Base-by-base conservation (phyloP, 2,329 filamentous ascomycete species). In the Rugonectria rugulosa region DNA sequence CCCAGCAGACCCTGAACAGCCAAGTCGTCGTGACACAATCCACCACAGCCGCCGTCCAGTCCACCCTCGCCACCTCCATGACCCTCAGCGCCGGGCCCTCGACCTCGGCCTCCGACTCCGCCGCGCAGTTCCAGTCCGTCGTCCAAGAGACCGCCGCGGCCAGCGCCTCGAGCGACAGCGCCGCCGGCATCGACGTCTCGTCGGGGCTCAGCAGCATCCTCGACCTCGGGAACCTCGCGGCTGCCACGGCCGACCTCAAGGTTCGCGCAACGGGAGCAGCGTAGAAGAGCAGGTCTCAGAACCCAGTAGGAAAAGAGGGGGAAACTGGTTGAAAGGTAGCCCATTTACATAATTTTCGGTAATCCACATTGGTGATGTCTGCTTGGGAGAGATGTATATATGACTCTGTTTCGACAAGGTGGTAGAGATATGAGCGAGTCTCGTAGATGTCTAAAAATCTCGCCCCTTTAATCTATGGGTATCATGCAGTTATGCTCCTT, bases 191-290 rank as follows among this genome's bases (percentile, higher is more conserved):
- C 53, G 70, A 79, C 56, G 55, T 79, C 8, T 75, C 71, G 26
- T 53, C 80, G 54, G 72, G 68, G 6, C 68, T 82, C 42, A 76
- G 70, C 61, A 81, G 75, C 53, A 66, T 72, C 40, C 66, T 82
- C 36, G 71, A 77, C 44, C 67, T 82, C 10, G 80, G 79, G 24
- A 80, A 75, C 51, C 65, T 81, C 43, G 63, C 19, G 14, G 40
- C 40, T 3, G 58, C 57, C 29, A 55, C 56, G 6, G 31, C 43
- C 6, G 55, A 41, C 3, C 45, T 65, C 20, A 54, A 57, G 21
- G 59, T 61, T 36, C 55, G 62, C 26, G 64, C 64, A 4, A 65
- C 62, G 1, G 42, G 40, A n/a, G 34, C 47, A 4, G 20, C 24
- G 29, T 47, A 45, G 20, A 17, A 36, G 40, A 37, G 26, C 4